Evolutionary conservation across 2,329 filamentous ascomycete species (phyloP).

Genomic region (Colletotrichum gloeosporioides): DNA sequence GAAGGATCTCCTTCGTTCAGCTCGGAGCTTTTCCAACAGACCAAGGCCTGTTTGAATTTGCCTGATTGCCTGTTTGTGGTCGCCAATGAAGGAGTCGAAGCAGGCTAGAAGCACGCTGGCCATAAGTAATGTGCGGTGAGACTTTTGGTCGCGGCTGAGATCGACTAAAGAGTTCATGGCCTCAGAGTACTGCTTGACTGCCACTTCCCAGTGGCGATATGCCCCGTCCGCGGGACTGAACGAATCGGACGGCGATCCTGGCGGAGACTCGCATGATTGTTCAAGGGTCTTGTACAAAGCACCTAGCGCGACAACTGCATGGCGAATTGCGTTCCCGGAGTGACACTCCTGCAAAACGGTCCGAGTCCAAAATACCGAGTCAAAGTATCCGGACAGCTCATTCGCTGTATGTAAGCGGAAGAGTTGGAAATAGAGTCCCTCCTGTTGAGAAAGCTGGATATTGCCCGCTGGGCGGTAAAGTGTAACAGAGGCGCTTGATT

Average conservation of each 20-base stretch:
- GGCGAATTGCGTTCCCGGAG: slow-evolving; percentile 63
- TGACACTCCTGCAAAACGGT: slow-evolving; percentile 70
- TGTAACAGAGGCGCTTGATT: slow-evolving; percentile 29
- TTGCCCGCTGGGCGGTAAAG: slow-evolving; percentile 48
- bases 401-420: slow-evolving; percentile 66
- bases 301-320: slow-evolving; percentile 70
- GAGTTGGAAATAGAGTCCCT: slow-evolving; percentile 66
- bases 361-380: slow-evolving; percentile 68
- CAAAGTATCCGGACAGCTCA: slow-evolving; percentile 71
- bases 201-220: slow-evolving; percentile 62
- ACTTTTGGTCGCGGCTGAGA: slow-evolving; percentile 47
- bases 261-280: slow-evolving; percentile 57
- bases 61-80: slow-evolving; percentile 64
- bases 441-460: slow-evolving; percentile 55
- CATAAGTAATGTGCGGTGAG: slow-evolving; percentile 64
- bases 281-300: slow-evolving; percentile 72
- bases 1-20: slow-evolving; percentile 46
- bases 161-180: slow-evolving; percentile 57
- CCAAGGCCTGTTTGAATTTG: slow-evolving; percentile 66
- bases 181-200: slow-evolving; percentile 63
- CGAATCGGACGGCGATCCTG: slow-evolving; percentile 46
- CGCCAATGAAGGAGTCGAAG: slow-evolving; percentile 71
- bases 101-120: slow-evolving; percentile 70
- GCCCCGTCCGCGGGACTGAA: slow-evolving; percentile 43
- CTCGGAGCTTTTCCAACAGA: slow-evolving; percentile 58